Evolutionary conservation across 768 basidiomycete species (phyloP), one percentile per base, ranked within the genome.

Genomic region (Filobasidium floriforme): DNA sequence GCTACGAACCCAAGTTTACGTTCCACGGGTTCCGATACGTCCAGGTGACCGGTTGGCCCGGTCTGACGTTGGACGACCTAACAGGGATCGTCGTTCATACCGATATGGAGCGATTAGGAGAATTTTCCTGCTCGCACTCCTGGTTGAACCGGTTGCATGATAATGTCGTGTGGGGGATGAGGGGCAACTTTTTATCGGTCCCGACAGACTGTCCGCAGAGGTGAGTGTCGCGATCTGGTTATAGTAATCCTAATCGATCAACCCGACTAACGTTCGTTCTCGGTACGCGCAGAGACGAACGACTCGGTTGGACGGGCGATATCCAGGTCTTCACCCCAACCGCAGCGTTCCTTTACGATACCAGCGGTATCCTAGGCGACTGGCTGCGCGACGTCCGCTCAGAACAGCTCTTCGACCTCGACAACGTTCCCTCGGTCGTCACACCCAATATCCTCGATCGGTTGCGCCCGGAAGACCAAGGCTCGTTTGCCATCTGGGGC

Each of bases 291-390:
- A n/a, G n/a, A n/a, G 75, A 77, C 64, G 76, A 77, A 59, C 68
- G 76, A 28, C 69, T 77, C 15, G 76, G 76, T 26, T 77, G 76
- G 76, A 77, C 76, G 5, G 76, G 76, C n/a, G 75, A 77, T 57
- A 66, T 76, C 19, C 73, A 74, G 52, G 76, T n/a, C n/a, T 77
- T 75, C 66, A 69, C 73, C 7, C 65, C 68, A 7, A 76, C 76
- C 12, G 73, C 74, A 15, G 70, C 62, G 19, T 77, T 65, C 66
- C 63, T 77, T 1, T 77, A 64, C 66, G 67, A 75, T 59, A 66
- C 72, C 1, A 19, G 46, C 15, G 66, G 69, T 5, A 71, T 75
- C 59, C 68, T 77, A 14, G 37, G 22, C 19, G 67, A 67, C 22
- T 77, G 76, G 76, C 61, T 77, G 14, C 59, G 72, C 54, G 76